Evolutionary conservation across 2,329 filamentous ascomycete genomes (phyloP).

Genomic region (Emergomyces orientalis): DNA sequence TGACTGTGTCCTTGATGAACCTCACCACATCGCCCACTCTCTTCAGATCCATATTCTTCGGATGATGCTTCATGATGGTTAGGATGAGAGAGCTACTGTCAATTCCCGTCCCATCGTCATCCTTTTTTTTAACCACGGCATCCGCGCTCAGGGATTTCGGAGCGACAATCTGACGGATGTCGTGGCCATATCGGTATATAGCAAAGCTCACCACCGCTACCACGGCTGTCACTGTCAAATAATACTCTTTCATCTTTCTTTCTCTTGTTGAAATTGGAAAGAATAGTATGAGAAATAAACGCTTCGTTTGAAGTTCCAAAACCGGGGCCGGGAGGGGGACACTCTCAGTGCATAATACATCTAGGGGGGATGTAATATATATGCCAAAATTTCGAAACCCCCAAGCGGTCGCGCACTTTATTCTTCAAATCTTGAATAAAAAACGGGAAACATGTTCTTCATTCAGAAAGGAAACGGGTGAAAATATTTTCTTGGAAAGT

Average conservation of each 20-base stretch:
- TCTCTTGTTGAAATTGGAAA: not conserved
- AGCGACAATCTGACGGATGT: not conserved
- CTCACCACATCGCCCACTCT: slow-evolving; percentile 4
- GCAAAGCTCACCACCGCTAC: slow-evolving; percentile 1
- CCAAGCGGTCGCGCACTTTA: not conserved
- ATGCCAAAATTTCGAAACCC: not conserved
- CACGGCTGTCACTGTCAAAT: not conserved
- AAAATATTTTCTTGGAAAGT: not conserved
- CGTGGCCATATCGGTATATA: slow-evolving; percentile 5
- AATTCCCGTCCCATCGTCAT: slow-evolving; percentile 3
- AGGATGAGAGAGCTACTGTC: slow-evolving; percentile 7
- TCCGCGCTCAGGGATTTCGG: not conserved
- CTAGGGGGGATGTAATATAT: not conserved
- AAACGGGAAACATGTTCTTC: not conserved
- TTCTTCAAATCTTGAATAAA: not conserved
- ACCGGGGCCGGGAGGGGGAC: not conserved
- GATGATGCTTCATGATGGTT: slow-evolving; percentile 7
- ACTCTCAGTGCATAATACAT: not conserved
- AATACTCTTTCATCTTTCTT: not conserved
- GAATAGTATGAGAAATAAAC: not conserved
- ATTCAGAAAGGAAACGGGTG: not conserved
- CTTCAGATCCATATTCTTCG: slow-evolving; percentile 10
- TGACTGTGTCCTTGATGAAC: slow-evolving; percentile 6
- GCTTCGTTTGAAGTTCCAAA: not conserved
- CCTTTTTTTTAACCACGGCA: not conserved